A percentile compares a stretch with the other conserved stretches of the same genome.
phyloP scores from a whole-genome alignment of 1,284 basidiomycete genomes.

The Fomitopsis betulina region DNA sequence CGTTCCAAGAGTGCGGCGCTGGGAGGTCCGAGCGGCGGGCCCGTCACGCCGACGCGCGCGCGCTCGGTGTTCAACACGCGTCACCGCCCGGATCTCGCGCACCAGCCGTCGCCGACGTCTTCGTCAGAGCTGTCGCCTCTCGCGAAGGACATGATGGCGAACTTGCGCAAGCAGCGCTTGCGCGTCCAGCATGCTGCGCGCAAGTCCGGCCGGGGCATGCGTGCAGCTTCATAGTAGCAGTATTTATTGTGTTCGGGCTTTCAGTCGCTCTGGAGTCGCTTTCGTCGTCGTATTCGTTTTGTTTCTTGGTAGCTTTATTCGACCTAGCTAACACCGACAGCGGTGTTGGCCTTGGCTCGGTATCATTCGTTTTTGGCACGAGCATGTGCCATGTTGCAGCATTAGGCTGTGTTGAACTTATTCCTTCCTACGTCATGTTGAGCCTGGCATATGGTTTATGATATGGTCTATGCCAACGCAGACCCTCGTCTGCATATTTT shows the following conservation, averaged over 20 bases:
- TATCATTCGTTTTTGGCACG: too few species aligned
- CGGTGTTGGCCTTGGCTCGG: background rate
- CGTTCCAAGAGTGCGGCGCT: background rate
- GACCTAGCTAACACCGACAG: too few species aligned
- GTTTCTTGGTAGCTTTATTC: background rate
- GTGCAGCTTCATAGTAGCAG: background rate
- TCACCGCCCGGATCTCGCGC: constrained; percentile 9
- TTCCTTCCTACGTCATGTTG: too few species aligned
- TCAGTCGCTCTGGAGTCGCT: background rate
- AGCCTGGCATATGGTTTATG: too few species aligned
- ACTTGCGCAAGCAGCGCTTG: constrained; percentile 52
- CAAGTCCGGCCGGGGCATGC: constrained; percentile 5
- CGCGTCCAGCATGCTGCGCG: constrained; percentile 31
- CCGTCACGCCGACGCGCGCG: constrained; percentile 24
- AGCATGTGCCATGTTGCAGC: background rate
- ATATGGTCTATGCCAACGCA: too few species aligned
- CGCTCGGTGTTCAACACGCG: constrained; percentile 24
- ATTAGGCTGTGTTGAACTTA: too few species aligned
- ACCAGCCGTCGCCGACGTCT: constrained; percentile 55
- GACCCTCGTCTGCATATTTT: too few species aligned
- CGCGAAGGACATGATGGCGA: constrained; percentile 60
- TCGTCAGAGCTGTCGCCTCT: constrained; percentile 70
- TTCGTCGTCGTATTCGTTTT: background rate
- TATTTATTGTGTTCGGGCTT: background rate
- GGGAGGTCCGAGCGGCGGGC: background rate